Conservation (phyloP, 2,329 filamentous ascomycete species). For the Gaeumannomyces tritici region DNA sequence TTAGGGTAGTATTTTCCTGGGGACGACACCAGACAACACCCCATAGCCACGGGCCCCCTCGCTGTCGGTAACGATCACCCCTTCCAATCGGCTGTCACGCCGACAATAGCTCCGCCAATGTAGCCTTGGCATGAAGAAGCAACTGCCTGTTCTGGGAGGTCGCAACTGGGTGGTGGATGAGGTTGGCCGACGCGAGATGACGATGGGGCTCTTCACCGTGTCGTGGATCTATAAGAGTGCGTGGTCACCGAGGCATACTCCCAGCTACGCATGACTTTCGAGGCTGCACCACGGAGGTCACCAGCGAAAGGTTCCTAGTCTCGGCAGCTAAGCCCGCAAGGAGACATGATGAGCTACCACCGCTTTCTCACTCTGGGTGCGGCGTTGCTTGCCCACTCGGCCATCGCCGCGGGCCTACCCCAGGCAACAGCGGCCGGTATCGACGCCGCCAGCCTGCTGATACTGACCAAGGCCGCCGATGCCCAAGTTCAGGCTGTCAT, state of each 20-base stretch:
- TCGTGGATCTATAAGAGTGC: background rate
- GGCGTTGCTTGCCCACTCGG: background rate
- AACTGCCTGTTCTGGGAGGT: background rate
- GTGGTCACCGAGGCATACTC: background rate
- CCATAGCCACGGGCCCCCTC: background rate
- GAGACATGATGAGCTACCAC: background rate
- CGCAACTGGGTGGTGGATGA: background rate
- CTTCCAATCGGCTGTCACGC: background rate
- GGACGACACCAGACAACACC: background rate
- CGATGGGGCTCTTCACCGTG: background rate
- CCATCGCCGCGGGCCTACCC: background rate
- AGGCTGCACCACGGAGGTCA: background rate
- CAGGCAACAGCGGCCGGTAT: background rate
- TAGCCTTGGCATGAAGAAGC: background rate
- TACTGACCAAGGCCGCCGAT: constrained; percentile 1
- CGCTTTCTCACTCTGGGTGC: background rate
- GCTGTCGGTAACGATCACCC: background rate
- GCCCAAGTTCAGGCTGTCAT: constrained; percentile 1
- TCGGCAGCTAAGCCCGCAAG: background rate
- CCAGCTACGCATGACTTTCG: background rate
- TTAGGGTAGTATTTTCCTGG: background rate
- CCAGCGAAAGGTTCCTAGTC: background rate
- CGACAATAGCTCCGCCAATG: background rate
- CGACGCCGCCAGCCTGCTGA: background rate
- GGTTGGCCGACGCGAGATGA: background rate